A percentile compares a stretch with the other conserved stretches of the same genome.
Conservation (phyloP, 169 alveolate genomes). For the Fabrea salina region DNA sequence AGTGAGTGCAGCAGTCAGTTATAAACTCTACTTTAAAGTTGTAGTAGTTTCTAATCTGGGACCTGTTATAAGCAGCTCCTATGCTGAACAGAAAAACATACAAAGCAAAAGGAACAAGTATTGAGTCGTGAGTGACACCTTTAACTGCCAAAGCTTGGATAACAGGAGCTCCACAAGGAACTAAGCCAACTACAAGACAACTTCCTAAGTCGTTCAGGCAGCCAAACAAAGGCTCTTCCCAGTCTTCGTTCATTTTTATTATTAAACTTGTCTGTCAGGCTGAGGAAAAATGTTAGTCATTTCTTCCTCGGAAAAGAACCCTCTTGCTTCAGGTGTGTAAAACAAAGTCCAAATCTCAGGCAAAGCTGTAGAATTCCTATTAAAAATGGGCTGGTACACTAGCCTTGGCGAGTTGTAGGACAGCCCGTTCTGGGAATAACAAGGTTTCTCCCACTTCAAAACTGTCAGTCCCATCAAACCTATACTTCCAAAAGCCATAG, state of each 20-base stretch:
- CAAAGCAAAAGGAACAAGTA: background rate
- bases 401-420: conserved; percentile 4
- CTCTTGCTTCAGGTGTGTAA: conserved; percentile 14
- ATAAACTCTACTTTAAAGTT: background rate
- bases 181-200: background rate
- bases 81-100: background rate
- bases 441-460: background rate
- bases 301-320: background rate
- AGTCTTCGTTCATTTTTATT: background rate
- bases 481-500: background rate
- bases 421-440: background rate
- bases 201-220: background rate
- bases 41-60: background rate
- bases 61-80: background rate
- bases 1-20: conserved; percentile 1
- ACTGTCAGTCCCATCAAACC: background rate
- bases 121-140: background rate
- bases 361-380: background rate
- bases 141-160: background rate
- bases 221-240: background rate
- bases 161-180: background rate
- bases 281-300: conserved; percentile 16
- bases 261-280: too few relatives aligned
- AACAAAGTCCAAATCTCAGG: conserved; percentile 22
- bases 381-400: conserved; percentile 16